Evolutionary conservation across 23 red algal species (phyloP).

Genomic region (Gracilaria vermiculophylla): DNA sequence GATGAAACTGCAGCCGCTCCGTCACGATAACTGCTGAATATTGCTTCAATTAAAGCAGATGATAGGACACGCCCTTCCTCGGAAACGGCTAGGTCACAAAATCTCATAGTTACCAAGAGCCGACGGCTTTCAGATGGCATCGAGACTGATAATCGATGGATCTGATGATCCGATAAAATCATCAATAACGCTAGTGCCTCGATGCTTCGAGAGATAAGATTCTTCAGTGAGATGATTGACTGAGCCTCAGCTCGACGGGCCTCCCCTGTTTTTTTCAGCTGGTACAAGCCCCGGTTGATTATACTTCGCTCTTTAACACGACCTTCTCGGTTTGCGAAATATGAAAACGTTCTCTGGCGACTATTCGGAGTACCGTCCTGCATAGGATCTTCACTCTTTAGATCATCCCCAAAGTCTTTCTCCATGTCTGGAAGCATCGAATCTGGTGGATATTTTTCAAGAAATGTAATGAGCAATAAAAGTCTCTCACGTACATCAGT

Average conservation of each 20-base stretch:
- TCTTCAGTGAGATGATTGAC: conserved; percentile 40
- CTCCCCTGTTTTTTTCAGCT: conserved; percentile 21
- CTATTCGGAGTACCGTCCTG: neutral
- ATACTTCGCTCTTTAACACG: neutral
- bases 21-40: conserved; percentile 57
- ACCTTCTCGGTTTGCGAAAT: neutral
- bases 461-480: conserved; percentile 25
- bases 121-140: conserved; percentile 30
- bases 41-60: conserved; percentile 64
- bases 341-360: neutral
- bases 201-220: conserved; percentile 29
- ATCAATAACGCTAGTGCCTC: conserved; percentile 72
- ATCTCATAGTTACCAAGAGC: conserved; percentile 52
- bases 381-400: neutral
- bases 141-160: conserved; percentile 65
- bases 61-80: conserved; percentile 32
- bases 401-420: neutral
- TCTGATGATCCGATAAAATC: conserved; percentile 70
- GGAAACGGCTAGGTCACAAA: conserved; percentile 68
- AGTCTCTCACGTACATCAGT: conserved; percentile 18
- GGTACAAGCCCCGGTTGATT: conserved; percentile 1
- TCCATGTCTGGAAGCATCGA: conserved; percentile 8
- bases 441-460: conserved; percentile 38
- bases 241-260: conserved; percentile 36
- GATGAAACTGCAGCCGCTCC: conserved; percentile 32